Evolutionary conservation across 2,329 filamentous ascomycete species (phyloP), one percentile per base, ranked within the genome.

Genomic region (Nectriaceae sp.): DNA sequence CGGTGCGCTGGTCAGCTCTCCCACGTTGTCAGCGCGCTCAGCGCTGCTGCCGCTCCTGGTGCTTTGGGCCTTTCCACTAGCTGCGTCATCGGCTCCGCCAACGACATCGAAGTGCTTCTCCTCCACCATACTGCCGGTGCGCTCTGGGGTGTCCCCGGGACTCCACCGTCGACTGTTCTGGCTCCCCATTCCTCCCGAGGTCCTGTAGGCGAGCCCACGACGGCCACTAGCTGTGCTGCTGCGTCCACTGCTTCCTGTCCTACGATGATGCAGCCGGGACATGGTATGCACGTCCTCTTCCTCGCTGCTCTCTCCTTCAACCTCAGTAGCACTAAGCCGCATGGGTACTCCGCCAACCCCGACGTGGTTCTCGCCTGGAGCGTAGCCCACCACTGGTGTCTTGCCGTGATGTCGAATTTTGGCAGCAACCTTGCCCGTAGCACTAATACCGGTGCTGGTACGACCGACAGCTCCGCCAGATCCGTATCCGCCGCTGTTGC

Each of bases 391-490:
- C 4, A 90, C 82, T 36, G 85, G 88, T 8, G 85, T 85, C 66
- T 93, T 91, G 54, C 88, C 87, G 66, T 93, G 89, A 67, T 96
- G 91, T 55, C 90, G 79, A 61, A 96, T 96, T 77, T 96, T 97
- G 65, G 89, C 86, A 10, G 87, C 80, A 16, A 92, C 89, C 70
- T 86, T 81, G 61, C 78, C 78, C 3, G 78, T 76, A 21, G 79
- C 75, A 63, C 79, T 83, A 37, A 83, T 77, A 36, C 85, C 82
- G 4, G 84, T 88, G 52, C 78, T 82, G 16, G 81, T 83, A 54
- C 86, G 79, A 48, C 74, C 77, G 42, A 55, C 55, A 33, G 59
- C 45, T 33, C 55, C 48, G 20, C 55, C 52, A 50, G 64, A 55
- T 51, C 58, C 65, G 53, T 81, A 76, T 44, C 82, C 84, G 51